phyloP scores from a whole-genome alignment of 345 rosid species.

The Salix exigua region DNA sequence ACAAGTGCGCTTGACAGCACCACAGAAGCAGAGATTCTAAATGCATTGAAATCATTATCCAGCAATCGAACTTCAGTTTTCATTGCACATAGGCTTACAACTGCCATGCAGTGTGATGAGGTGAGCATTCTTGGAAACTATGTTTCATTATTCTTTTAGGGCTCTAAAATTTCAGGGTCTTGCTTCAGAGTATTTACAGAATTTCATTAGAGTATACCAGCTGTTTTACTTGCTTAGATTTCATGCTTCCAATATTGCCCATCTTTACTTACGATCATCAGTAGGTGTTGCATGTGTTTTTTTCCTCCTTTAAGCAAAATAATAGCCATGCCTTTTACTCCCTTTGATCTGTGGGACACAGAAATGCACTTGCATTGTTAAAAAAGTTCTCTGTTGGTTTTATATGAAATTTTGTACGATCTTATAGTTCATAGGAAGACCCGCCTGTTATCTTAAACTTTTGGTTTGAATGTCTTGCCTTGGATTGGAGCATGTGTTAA shows the following conservation, averaged over 20 bases:
- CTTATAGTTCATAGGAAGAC: background rate
- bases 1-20: constrained; percentile 99
- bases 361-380: background rate
- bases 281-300: background rate
- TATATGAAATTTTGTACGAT: background rate
- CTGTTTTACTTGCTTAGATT: background rate
- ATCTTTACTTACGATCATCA: background rate
- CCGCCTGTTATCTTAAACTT: background rate
- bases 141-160: background rate
- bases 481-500: background rate
- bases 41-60: constrained; percentile 79
- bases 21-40: constrained; percentile 91
- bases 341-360: background rate
- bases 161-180: background rate
- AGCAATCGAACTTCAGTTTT: constrained; percentile 83
- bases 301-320: background rate
- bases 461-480: background rate
- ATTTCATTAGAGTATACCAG: background rate
- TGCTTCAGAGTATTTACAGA: background rate
- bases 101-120: constrained; percentile 99
- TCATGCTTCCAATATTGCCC: background rate
- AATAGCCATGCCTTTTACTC: background rate
- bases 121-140: constrained; percentile 28
- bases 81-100: constrained; percentile 95
- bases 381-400: background rate